phyloP scores from a whole-genome alignment of 75 land plant genomes.

The Sequoia sempervirens region DNA sequence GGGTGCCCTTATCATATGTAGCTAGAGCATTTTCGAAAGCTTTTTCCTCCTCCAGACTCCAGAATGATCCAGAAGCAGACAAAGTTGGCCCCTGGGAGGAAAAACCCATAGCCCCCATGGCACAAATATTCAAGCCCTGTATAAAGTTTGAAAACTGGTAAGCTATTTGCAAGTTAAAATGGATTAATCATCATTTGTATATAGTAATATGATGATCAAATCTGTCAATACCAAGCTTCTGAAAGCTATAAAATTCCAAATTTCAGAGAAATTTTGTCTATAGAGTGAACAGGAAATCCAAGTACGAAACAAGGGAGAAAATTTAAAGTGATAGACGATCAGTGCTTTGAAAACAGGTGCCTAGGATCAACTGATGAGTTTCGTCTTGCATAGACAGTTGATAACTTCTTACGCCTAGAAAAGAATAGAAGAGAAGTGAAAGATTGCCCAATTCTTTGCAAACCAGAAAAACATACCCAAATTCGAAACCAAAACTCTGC shows the following conservation, averaged over 20 bases:
- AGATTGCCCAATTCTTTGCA: not conserved
- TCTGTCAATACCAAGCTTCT: not conserved
- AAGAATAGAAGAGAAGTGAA: not conserved
- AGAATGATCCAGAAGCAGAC: slow-evolving; percentile 4
- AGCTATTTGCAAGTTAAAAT: not conserved
- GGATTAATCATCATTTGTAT: not conserved
- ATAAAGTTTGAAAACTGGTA: not conserved
- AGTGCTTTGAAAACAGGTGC: too few relatives aligned
- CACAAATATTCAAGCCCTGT: not conserved
- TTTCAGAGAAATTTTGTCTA: not conserved
- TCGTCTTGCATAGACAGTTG: not conserved
- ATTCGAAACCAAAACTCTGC: not conserved
- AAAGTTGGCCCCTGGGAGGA: not conserved
- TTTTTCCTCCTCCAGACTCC: slow-evolving; percentile 44
- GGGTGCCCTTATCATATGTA: slow-evolving; percentile 2
- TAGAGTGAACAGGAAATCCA: not conserved
- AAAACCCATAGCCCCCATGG: slow-evolving; percentile 6
- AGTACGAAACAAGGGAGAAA: not conserved
- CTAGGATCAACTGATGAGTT: not conserved
- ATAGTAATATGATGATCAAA: not conserved
- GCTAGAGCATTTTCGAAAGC: slow-evolving; percentile 45
- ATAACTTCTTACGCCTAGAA: not conserved
- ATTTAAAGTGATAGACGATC: not conserved
- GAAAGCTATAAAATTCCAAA: not conserved
- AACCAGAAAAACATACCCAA: not conserved